These are phyloP conservation scores for Candida albicans DNA, from an alignment of 1,139 yeast species.

Conservation along the genomic window DNA sequence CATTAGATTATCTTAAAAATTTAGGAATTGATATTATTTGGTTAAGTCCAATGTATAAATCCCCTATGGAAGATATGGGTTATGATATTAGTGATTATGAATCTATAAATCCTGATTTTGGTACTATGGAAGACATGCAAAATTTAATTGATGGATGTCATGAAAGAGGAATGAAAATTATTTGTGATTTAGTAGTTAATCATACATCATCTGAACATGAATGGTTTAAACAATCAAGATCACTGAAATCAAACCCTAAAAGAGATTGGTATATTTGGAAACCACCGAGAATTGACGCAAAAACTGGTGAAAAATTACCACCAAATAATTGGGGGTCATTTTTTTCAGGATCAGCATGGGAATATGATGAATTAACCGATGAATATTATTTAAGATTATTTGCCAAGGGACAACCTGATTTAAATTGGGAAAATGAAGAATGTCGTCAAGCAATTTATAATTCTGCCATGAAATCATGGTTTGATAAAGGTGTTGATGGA, in stretches of 20 bases:
- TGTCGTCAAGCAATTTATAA: slow-evolving; percentile 52
- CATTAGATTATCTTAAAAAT: slow-evolving; percentile 51
- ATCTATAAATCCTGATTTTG: slow-evolving; percentile 51
- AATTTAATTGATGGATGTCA: slow-evolving; percentile 48
- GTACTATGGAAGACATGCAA: slow-evolving; percentile 54
- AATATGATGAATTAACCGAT: slow-evolving; percentile 49
- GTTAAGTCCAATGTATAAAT: slow-evolving; percentile 59
- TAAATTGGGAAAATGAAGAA: slow-evolving; percentile 59
- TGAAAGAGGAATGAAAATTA: slow-evolving; percentile 49
- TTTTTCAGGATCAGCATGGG: slow-evolving; percentile 59
- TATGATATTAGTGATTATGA: slow-evolving; percentile 59
- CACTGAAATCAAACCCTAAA: slow-evolving; percentile 52
- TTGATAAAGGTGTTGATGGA: slow-evolving; percentile 57
- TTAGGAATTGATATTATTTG: slow-evolving; percentile 56
- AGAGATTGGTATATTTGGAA: slow-evolving; percentile 66
- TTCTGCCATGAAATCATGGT: slow-evolving; percentile 53
- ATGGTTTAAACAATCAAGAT: slow-evolving; percentile 59
- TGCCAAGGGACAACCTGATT: slow-evolving; percentile 55
- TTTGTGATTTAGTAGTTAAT: slow-evolving; percentile 58
- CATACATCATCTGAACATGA: slow-evolving; percentile 57
- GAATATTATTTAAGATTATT: slow-evolving; percentile 56
- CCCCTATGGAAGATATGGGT: slow-evolving; percentile 66
- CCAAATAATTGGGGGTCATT: slow-evolving; percentile 58
- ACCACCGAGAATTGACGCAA: slow-evolving; percentile 43
- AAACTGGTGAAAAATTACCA: slow-evolving; percentile 47